Conservation (phyloP, 805 yeast species). For the Candida maris region DNA sequence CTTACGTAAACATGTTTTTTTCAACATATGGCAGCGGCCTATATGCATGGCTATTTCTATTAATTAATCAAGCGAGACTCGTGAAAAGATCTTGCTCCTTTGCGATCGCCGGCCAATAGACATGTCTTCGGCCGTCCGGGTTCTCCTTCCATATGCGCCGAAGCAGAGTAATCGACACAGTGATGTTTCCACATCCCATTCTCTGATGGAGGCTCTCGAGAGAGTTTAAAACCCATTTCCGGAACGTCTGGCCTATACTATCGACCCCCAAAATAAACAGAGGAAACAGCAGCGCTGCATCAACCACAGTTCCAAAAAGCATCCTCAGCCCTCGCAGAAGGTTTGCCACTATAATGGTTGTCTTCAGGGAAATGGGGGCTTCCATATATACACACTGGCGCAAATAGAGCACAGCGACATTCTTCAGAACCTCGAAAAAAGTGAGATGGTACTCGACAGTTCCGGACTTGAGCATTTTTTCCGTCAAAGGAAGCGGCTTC, state of each 20-base stretch:
- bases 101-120: conserved; percentile 9
- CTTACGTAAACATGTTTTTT: too few relatives aligned
- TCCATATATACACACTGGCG: conserved; percentile 10
- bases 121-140: conserved; percentile 9
- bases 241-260: conserved; percentile 1
- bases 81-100: conserved; percentile 2
- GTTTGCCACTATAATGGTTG: conserved; percentile 6
- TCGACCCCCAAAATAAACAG: conserved; percentile 8
- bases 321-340: conserved; percentile 1
- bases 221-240: conserved; percentile 5
- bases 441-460: conserved; percentile 5
- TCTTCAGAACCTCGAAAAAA: conserved; percentile 7
- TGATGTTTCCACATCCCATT: conserved; percentile 7
- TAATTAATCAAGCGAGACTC: conserved; percentile 6
- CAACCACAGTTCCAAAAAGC: conserved; percentile 7
- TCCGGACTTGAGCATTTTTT: conserved; percentile 5
- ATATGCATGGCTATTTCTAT: too few relatives aligned
- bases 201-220: conserved; percentile 2
- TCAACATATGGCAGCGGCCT: too few relatives aligned
- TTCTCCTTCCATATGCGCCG: conserved; percentile 5
- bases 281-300: conserved; percentile 7
- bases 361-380: conserved; percentile 7
- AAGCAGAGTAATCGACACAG: conserved; percentile 1
- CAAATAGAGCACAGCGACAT: conserved; percentile 5
- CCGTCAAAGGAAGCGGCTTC: conserved; percentile 5